Evolutionary conservation across 2,329 filamentous ascomycete genomes (phyloP).

Genomic region (Pyricularia grisea): DNA sequence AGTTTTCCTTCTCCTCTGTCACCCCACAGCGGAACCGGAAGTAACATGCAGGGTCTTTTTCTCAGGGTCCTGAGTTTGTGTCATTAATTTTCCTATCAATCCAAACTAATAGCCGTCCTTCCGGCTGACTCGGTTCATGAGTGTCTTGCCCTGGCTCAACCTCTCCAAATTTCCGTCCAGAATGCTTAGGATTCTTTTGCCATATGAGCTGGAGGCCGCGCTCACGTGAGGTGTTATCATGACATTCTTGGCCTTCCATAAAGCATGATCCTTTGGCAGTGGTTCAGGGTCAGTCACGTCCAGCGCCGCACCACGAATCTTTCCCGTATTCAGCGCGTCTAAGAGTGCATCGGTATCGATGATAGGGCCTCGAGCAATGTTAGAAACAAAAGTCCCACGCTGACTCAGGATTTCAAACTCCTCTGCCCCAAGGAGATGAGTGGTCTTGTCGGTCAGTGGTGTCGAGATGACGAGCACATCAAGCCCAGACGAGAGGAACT

Average conservation of each 20-base stretch:
- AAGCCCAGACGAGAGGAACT: constrained; percentile 30
- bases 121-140: constrained; percentile 13
- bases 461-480: constrained; percentile 31
- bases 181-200: constrained; percentile 6
- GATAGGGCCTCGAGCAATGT: constrained; percentile 43
- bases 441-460: constrained; percentile 29
- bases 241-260: constrained; percentile 53
- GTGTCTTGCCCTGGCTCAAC: constrained; percentile 9
- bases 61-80: not conserved
- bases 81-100: not conserved
- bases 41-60: not conserved
- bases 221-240: constrained; percentile 31
- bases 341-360: constrained; percentile 34
- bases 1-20: not conserved
- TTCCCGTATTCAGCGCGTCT: constrained; percentile 30
- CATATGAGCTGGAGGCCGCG: constrained; percentile 7
- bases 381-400: constrained; percentile 41
- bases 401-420: constrained; percentile 18
- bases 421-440: constrained; percentile 28
- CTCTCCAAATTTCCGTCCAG: constrained; percentile 10
- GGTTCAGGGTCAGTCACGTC: constrained; percentile 63
- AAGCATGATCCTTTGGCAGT: constrained; percentile 44
- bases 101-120: constrained; percentile 11
- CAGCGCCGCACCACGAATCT: constrained; percentile 45
- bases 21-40: not conserved